A percentile compares a stretch with the other conserved stretches of the same genome.
Evolutionary conservation across 257 asterid genomes (phyloP).

Genomic region (Nyctanthes arbortristis): DNA sequence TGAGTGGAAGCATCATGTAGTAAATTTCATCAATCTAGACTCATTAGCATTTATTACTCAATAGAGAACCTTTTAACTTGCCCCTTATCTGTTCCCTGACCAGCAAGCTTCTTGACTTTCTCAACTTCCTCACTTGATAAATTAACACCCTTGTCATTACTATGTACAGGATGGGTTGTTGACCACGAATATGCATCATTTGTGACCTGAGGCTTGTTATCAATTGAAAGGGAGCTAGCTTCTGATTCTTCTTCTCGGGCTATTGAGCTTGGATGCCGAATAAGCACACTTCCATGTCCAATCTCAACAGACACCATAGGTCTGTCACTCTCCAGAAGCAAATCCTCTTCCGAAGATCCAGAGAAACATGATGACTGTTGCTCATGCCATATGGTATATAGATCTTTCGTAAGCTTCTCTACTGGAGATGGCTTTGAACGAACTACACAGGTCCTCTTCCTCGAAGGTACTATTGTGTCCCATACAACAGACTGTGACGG

Average conservation of each 20-base stretch:
- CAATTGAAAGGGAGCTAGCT: conserved; percentile 94
- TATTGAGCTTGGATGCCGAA: conserved; percentile 80
- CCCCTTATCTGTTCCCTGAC: conserved; percentile 44
- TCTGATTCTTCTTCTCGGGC: conserved; percentile 91
- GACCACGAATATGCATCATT: conserved; percentile 39
- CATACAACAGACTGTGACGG: conserved; percentile 69
- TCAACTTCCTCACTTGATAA: conserved; percentile 33
- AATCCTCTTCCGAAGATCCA: conserved; percentile 88
- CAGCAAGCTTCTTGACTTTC: conserved; percentile 56
- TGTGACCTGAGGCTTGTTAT: conserved; percentile 52
- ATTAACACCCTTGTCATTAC: conserved; percentile 39
- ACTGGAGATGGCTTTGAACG: conserved; percentile 86
- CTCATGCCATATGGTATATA: conserved; percentile 79
- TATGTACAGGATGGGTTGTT: conserved; percentile 45
- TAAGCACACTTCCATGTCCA: conserved; percentile 96
- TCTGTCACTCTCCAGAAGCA: conserved; percentile 76
- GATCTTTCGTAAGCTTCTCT: conserved; percentile 88
- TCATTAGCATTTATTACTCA: not conserved
- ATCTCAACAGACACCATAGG: conserved; percentile 97
- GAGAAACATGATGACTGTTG: conserved; percentile 80
- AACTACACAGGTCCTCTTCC: conserved; percentile 76
- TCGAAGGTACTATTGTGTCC: conserved; percentile 83
- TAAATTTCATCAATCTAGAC: conserved; percentile 1
- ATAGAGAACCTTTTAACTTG: conserved; percentile 62
- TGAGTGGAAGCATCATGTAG: conserved; percentile 13